Base-by-base conservation (phyloP, 768 basidiomycete species). In the Auriscalpium vulgare region DNA sequence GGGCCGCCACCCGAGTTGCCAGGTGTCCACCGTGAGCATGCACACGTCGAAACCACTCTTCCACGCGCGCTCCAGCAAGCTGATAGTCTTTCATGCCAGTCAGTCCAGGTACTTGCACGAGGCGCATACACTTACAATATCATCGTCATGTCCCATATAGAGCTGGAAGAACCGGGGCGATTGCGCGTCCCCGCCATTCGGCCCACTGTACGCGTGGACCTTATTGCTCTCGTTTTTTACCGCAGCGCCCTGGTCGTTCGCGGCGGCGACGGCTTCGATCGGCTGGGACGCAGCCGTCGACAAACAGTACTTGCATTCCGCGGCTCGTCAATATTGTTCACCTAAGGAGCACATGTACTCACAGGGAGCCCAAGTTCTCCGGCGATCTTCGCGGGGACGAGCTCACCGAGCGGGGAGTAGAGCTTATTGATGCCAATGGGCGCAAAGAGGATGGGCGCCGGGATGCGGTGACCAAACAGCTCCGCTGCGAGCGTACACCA, bases 381-480 rank as follows among this genome's bases (percentile, higher is more conserved):
- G 0, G 78, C 77, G 37, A 79, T 70, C 51, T 69, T 74, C 17
- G 77, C 74, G 7, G 75, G 75, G 14, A 77, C 68, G 19, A 80
- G 67, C 61, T 80, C 79, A 6, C 78, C 80, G 0, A 63, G 57
- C 0, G 68, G 71, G 16, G 72, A 69, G 64, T 80, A 78, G 14
- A 82, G 63, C 56, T 74, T 77, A 61, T 80, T 81, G 57, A 81
- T 77, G 2, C 83, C 81, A 45, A 84, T 75, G 0, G 82, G 81
- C 0, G 79, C 81, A 56, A 84, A 74, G 19, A 78, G 66, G 40
- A 83, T 69, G 0, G 83, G 82, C 0, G 76, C 78, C 7, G 76
- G 74, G 50, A 80, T 76, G 37, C 57, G 69, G 63, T 72, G 79
- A 10, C 71, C 80, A 63, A 77, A 82, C 48, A 76, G 66, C 23